Percentiles rank a stretch among this genome's conserved stretches.
These are phyloP conservation scores for Globisporangium nodosum DNA, from an alignment of 352 stramenopile genomes.

Conservation along the genomic window DNA sequence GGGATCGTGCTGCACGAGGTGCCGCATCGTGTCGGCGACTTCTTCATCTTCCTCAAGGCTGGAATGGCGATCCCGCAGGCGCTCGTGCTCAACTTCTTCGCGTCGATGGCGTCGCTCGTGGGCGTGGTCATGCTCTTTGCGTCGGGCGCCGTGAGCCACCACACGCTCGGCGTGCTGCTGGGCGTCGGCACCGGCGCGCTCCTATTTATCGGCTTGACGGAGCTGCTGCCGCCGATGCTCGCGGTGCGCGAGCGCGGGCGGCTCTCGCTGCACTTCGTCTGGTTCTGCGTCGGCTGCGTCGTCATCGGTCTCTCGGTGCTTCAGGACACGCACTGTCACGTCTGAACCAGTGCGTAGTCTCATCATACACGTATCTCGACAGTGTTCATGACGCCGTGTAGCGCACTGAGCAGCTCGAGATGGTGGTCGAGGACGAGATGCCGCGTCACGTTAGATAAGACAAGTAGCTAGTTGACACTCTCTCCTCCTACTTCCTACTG, in stretches of 20 bases:
- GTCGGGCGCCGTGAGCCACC: conserved; percentile 14
- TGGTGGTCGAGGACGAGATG: too few relatives aligned
- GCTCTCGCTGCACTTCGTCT: conserved; percentile 7
- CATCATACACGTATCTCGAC: too few relatives aligned
- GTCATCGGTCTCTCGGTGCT: conserved; percentile 13
- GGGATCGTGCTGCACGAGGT: conserved; percentile 22
- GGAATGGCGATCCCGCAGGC: conserved; percentile 13
- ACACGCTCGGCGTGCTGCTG: conserved; percentile 23
- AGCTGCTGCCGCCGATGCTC: conserved; percentile 14
- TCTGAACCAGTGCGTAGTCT: not conserved
- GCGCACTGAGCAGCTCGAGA: too few relatives aligned
- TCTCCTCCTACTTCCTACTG: too few relatives aligned
- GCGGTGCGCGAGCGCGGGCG: conserved; percentile 7
- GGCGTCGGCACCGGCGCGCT: conserved; percentile 13
- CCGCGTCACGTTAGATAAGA: too few relatives aligned
- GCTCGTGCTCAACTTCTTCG: conserved; percentile 17
- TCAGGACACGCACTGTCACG: conserved; percentile 11
- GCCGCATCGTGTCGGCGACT: conserved; percentile 19
- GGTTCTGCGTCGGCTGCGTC: conserved; percentile 13
- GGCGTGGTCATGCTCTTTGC: conserved; percentile 24
- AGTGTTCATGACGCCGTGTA: not conserved
- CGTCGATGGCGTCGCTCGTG: conserved; percentile 22
- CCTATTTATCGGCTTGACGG: conserved; percentile 12
- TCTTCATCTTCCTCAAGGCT: conserved; percentile 21
- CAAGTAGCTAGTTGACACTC: too few relatives aligned